These are phyloP conservation scores for Aphanomyces stellatus DNA, from an alignment of 352 stramenopile genomes.

Conservation along the genomic window DNA sequence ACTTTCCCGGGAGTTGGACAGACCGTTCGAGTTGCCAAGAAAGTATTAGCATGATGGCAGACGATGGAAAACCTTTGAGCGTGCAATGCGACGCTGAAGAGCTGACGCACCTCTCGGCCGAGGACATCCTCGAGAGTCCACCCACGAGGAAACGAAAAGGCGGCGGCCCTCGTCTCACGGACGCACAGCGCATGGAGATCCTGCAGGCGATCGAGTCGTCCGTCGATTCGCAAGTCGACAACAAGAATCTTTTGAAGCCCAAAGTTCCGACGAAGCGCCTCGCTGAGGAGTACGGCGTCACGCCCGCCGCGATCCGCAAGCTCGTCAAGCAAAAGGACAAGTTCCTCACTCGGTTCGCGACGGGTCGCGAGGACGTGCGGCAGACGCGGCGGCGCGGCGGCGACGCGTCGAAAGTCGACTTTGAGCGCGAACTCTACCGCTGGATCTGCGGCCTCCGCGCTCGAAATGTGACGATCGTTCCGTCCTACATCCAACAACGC, in stretches of 20 bases:
- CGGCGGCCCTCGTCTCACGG: constrained; percentile 48
- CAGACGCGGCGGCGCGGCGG: constrained; percentile 80
- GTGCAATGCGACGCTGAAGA: too few species aligned
- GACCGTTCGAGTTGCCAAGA: too few species aligned
- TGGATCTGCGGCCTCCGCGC: constrained; percentile 82
- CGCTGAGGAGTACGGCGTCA: constrained; percentile 78
- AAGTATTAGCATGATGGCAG: too few species aligned
- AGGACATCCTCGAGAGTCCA: too few species aligned
- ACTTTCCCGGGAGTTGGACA: too few species aligned
- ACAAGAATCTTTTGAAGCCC: constrained; percentile 32
- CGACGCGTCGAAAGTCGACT: constrained; percentile 76
- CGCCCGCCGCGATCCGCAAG: constrained; percentile 79
- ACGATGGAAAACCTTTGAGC: too few species aligned
- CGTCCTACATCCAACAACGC: constrained; percentile 74
- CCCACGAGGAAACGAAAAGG: too few species aligned
- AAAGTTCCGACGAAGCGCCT: constrained; percentile 84
- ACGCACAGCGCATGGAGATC: constrained; percentile 71
- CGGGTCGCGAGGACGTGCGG: constrained; percentile 79
- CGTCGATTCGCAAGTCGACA: constrained; percentile 19
- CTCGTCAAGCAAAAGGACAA: constrained; percentile 84
- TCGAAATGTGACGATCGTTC: constrained; percentile 31
- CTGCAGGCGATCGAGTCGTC: too few species aligned
- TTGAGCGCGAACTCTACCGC: constrained; percentile 78
- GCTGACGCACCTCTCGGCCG: too few species aligned
- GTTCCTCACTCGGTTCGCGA: constrained; percentile 69